These are phyloP conservation scores for Pterula multifida DNA, from an alignment of 1,284 basidiomycete genomes.

Conservation along the genomic window DNA sequence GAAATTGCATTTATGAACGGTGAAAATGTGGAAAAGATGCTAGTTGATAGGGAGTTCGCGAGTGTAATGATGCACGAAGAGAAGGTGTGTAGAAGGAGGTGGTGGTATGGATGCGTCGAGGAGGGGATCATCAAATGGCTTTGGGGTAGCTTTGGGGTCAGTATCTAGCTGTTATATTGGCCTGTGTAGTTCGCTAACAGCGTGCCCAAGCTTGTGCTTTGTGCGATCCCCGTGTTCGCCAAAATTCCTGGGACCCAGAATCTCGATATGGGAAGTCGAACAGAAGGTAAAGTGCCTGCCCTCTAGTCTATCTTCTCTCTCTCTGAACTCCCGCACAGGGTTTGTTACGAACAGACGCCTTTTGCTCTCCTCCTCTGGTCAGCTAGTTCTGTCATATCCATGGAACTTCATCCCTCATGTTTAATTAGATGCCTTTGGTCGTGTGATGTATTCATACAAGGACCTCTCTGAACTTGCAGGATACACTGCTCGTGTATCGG, in stretches of 20 bases:
- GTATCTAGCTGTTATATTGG: conserved; percentile 13
- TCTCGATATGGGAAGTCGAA: conserved; percentile 73
- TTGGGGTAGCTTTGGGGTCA: conserved; percentile 88
- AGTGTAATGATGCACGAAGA: conserved; percentile 84
- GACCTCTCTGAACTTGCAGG: conserved; percentile 93
- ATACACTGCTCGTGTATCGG: conserved; percentile 86
- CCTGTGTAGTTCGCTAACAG: not conserved
- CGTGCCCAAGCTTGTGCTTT: conserved; percentile 61
- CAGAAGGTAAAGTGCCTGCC: conserved; percentile 67
- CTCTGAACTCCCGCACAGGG: conserved; percentile 27
- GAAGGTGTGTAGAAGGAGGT: conserved; percentile 67
- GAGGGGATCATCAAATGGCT: conserved; percentile 97
- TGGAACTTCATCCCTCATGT: not conserved
- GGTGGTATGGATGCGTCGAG: conserved; percentile 88
- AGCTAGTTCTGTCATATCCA: conserved; percentile 4
- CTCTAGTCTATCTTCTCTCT: not conserved
- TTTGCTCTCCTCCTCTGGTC: conserved; percentile 71
- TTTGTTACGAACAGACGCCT: conserved; percentile 93
- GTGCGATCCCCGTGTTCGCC: conserved; percentile 91
- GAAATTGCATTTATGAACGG: conserved; percentile 93
- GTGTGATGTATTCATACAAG: conserved; percentile 94
- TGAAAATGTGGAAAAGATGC: conserved; percentile 84
- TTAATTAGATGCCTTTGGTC: conserved; percentile 60
- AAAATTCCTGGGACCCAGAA: conserved; percentile 63
- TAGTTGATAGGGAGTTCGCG: conserved; percentile 87